These are phyloP conservation scores for Candida ponderosae DNA, from an alignment of 805 yeast species.

Conservation along the genomic window DNA sequence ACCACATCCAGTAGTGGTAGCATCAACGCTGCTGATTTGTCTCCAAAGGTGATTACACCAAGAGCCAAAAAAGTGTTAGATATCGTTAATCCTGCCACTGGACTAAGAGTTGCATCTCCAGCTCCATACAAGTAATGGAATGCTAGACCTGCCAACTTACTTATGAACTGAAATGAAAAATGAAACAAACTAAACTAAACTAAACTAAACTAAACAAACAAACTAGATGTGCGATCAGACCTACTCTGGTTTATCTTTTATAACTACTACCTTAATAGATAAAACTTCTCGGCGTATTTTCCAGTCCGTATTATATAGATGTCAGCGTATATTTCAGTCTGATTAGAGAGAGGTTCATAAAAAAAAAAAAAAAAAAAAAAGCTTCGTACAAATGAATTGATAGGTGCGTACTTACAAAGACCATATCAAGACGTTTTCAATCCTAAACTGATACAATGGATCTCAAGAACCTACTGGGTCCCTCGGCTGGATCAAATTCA, in stretches of 20 bases:
- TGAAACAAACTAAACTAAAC: no score
- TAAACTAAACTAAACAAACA: no score
- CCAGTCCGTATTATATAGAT: not conserved
- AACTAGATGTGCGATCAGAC: no score
- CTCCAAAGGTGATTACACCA: conserved; percentile 47
- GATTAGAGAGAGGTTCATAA: no score
- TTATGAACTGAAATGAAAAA: no score
- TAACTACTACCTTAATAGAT: no score
- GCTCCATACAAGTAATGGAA: conserved; percentile 19
- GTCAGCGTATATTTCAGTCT: not conserved
- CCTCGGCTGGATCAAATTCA: not conserved
- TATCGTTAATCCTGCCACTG: conserved; percentile 56
- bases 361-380: no score
- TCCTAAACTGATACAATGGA: conserved; percentile 8
- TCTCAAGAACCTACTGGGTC: conserved; percentile 10
- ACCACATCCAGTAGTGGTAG: not conserved
- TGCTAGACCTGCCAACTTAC: not conserved
- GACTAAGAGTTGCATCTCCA: conserved; percentile 47
- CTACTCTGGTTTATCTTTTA: no score
- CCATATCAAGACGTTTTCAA: no score
- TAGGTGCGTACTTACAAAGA: no score
- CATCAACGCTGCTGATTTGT: conserved; percentile 8
- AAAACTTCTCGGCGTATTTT: not conserved
- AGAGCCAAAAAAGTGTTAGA: conserved; percentile 53
- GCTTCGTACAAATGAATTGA: no score